Percentiles rank a stretch among this genome's conserved stretches.
Conservation (phyloP, 164 flowering plant species). For the Nelumbo lutea region DNA sequence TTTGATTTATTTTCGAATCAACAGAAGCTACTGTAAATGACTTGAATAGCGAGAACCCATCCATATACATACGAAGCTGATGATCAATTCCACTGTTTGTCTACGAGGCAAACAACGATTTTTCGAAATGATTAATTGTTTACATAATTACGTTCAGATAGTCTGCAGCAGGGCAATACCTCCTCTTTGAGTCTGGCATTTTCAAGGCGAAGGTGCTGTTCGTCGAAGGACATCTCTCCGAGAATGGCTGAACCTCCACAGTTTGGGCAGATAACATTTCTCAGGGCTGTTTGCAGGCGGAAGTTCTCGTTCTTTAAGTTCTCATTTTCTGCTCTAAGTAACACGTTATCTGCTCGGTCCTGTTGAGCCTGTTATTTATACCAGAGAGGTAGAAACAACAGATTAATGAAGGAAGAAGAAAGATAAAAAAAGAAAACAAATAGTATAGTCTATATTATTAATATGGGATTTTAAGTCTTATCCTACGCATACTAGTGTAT, state of each 20-base stretch:
- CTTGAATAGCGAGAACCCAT: no score
- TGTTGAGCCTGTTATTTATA: constrained; percentile 57
- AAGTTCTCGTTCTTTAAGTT: constrained; percentile 66
- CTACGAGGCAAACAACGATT: no score
- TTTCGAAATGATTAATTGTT: no score
- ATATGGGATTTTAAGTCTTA: not conserved
- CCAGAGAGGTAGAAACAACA: no score
- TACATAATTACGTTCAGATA: no score
- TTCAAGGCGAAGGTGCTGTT: constrained; percentile 78
- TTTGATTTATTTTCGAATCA: no score
- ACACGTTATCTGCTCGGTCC: constrained; percentile 69
- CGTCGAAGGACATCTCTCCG: constrained; percentile 68
- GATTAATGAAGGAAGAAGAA: not conserved
- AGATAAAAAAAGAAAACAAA: not conserved
- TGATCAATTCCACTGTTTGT: no score
- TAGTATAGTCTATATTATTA: not conserved
- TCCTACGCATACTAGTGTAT: not conserved
- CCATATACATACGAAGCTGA: no score
- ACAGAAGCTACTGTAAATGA: no score
- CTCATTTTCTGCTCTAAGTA: constrained; percentile 76
- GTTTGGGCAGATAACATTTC: constrained; percentile 62
- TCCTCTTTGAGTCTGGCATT: constrained; percentile 91
- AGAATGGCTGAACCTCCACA: constrained; percentile 76
- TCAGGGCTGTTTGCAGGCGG: constrained; percentile 59
- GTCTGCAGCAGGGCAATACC: constrained; percentile 30